Conservation (phyloP, 2,329 filamentous ascomycete species). For the Teratosphaeria destructans region DNA sequence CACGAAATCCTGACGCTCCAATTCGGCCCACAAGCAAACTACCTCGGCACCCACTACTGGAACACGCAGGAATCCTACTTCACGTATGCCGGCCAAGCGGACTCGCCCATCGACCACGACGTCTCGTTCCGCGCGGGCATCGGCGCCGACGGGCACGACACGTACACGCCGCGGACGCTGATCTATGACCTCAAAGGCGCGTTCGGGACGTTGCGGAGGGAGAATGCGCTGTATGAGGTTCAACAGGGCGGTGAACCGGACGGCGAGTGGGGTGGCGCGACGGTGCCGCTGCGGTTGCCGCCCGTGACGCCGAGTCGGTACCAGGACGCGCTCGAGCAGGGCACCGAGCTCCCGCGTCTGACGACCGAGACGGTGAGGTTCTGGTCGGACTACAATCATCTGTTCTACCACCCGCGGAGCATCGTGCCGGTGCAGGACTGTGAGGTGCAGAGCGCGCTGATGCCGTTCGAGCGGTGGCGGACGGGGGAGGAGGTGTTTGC, state of each 20-base stretch:
- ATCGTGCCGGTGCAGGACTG: constrained; percentile 81
- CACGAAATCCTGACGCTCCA: constrained; percentile 92
- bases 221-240: constrained; percentile 76
- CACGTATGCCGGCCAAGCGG: constrained; percentile 64
- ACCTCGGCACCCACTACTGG: constrained; percentile 94
- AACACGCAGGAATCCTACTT: constrained; percentile 98
- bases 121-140: constrained; percentile 80
- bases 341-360: constrained; percentile 52
- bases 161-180: constrained; percentile 80
- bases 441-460: constrained; percentile 66
- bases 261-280: constrained; percentile 48
- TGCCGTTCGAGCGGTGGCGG: constrained; percentile 71
- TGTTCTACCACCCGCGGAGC: constrained; percentile 86
- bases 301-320: constrained; percentile 64
- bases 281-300: constrained; percentile 57
- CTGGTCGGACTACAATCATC: constrained; percentile 90
- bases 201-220: constrained; percentile 78
- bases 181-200: constrained; percentile 93
- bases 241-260: constrained; percentile 31
- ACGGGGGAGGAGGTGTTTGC: constrained; percentile 63
- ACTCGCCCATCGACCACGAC: constrained; percentile 65
- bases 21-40: constrained; percentile 86
- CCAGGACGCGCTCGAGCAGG: constrained; percentile 67
- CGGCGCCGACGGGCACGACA: constrained; percentile 75
- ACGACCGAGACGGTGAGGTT: constrained; percentile 68